A percentile compares a stretch with the other conserved stretches of the same genome.
Evolutionary conservation across 352 stramenopile species (phyloP).

Genomic region (Phytophthora ohioensis): DNA sequence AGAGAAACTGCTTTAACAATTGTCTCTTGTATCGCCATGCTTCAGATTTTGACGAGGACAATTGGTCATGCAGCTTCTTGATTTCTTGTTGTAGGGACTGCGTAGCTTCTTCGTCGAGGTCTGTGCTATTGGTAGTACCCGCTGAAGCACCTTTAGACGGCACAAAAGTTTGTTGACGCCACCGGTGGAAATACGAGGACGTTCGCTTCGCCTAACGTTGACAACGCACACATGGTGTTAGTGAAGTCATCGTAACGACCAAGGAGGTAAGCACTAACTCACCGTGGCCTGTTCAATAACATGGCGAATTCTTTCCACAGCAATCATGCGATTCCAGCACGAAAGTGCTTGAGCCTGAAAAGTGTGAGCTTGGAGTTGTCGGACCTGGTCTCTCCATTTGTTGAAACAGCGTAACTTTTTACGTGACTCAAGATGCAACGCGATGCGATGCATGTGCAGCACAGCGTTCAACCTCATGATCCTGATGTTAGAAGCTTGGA

Average conservation of each 20-base stretch:
- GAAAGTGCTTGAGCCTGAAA: slow-evolving; percentile 55
- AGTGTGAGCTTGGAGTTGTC: slow-evolving; percentile 44
- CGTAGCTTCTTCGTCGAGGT: slow-evolving; percentile 37
- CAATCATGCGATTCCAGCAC: slow-evolving; percentile 78
- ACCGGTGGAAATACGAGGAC: slow-evolving; percentile 48
- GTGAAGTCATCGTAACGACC: background rate
- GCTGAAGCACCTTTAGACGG: background rate
- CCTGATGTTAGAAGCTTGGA: slow-evolving; percentile 36
- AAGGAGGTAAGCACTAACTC: slow-evolving; percentile 7
- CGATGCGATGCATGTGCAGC: slow-evolving; percentile 54
- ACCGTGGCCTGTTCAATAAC: slow-evolving; percentile 55
- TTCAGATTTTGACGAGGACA: slow-evolving; percentile 74
- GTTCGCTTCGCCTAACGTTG: slow-evolving; percentile 48
- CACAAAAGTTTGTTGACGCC: slow-evolving; percentile 27
- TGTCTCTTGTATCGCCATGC: slow-evolving; percentile 82
- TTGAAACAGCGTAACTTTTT: slow-evolving; percentile 45
- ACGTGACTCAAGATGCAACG: slow-evolving; percentile 43
- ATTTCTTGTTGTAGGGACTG: slow-evolving; percentile 68
- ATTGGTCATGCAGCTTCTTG: slow-evolving; percentile 71
- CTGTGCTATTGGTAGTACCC: slow-evolving; percentile 1
- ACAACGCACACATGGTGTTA: slow-evolving; percentile 11
- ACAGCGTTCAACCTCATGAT: slow-evolving; percentile 46
- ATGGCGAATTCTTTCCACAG: slow-evolving; percentile 62
- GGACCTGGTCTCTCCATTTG: slow-evolving; percentile 51
- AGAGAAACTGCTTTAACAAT: slow-evolving; percentile 79